Percentiles rank a stretch among this genome's conserved stretches.
These are phyloP conservation scores for Claviceps lovelessii DNA, from an alignment of 2,329 filamentous ascomycete species.

Conservation along the genomic window DNA sequence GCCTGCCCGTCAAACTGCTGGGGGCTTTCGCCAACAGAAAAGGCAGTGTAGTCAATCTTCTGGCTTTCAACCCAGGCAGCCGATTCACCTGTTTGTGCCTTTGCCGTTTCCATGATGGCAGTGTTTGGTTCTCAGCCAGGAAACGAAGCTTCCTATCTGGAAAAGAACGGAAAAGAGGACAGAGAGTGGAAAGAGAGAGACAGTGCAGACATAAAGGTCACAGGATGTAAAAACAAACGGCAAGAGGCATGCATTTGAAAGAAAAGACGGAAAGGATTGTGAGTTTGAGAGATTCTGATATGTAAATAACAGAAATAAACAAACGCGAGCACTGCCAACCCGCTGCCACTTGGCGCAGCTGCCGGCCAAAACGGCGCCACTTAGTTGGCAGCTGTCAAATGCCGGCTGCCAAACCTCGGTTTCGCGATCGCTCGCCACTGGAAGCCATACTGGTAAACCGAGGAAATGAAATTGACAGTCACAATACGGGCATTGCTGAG, in stretches of 20 bases:
- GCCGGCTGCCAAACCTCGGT: neutral
- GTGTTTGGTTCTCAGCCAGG: no score
- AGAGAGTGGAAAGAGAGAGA: neutral
- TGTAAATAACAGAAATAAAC: neutral
- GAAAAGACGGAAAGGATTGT: no score
- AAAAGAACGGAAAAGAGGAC: neutral
- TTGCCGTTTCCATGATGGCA: neutral
- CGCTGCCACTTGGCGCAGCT: neutral
- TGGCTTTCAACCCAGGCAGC: slow-evolving; percentile 29
- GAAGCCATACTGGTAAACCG: neutral
- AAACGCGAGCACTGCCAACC: neutral
- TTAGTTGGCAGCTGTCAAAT: neutral
- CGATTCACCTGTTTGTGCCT: neutral
- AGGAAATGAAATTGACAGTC: neutral
- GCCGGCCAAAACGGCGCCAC: neutral
- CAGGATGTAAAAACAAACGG: neutral
- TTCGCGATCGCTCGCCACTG: neutral
- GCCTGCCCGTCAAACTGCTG: slow-evolving; percentile 39
- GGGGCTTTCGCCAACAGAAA: slow-evolving; percentile 6
- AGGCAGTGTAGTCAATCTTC: slow-evolving; percentile 33
- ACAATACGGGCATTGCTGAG: neutral
- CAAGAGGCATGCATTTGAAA: neutral
- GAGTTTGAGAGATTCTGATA: no score
- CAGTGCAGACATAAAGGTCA: neutral
- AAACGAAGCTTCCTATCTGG: no score